These are phyloP conservation scores for Amaranthus hypochondriacus DNA, from an alignment of 148 eudicot genomes.

Conservation along the genomic window DNA sequence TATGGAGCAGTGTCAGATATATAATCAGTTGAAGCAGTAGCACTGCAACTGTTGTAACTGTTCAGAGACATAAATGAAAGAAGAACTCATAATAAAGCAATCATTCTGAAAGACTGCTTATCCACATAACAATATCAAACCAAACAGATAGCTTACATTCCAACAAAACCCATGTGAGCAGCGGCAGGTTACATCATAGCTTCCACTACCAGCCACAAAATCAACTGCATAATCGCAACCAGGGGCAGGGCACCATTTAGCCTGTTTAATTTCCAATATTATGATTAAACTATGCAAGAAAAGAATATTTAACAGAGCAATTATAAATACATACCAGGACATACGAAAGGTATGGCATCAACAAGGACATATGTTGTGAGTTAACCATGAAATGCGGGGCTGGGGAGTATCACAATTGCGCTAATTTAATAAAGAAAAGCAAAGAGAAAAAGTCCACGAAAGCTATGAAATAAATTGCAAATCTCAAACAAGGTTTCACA, in stretches of 20 bases:
- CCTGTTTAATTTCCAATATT: conserved; percentile 31
- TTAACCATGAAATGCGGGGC: neutral
- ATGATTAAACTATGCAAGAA: neutral
- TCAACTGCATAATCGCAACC: conserved; percentile 87
- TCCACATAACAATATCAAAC: neutral
- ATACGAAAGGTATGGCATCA: neutral
- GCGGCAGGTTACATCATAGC: conserved; percentile 67
- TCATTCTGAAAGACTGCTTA: neutral
- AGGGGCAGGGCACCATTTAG: conserved; percentile 96
- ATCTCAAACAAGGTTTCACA: neutral
- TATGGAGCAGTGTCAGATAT: too few species aligned
- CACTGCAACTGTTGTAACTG: too few species aligned
- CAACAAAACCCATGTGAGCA: conserved; percentile 82
- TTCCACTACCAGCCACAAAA: conserved; percentile 61
- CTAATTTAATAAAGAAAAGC: neutral
- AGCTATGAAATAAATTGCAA: neutral
- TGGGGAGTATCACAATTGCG: too few species aligned
- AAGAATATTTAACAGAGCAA: neutral
- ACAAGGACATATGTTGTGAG: neutral
- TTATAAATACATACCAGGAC: neutral
- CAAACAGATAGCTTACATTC: conserved; percentile 52
- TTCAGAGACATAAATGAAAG: too few species aligned
- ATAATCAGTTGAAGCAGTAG: too few species aligned
- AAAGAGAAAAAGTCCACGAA: neutral
- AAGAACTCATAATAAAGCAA: too few species aligned